Percentiles rank a stretch among this genome's conserved stretches.
Evolutionary conservation across 2,329 filamentous ascomycete genomes (phyloP).

Genomic region (Paramyrothecium roridum): DNA sequence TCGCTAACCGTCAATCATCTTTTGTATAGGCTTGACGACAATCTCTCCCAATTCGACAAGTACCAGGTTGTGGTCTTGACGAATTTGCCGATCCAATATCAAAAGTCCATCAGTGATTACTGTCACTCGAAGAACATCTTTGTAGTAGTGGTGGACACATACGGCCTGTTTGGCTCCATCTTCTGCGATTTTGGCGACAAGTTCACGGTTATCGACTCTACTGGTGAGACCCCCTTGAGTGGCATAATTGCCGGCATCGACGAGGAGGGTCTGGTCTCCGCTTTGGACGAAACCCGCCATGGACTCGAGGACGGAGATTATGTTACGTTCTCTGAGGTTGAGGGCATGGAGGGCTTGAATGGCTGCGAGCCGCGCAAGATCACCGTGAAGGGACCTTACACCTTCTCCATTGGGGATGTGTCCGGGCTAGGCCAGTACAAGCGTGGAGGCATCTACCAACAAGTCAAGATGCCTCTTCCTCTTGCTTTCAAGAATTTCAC

Average conservation of each 20-base stretch:
- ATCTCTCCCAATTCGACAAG: conserved; percentile 79
- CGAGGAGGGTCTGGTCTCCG: conserved; percentile 86
- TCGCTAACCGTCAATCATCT: conserved; percentile 3
- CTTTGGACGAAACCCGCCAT: conserved; percentile 90
- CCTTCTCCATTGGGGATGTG: conserved; percentile 94
- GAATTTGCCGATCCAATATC: conserved; percentile 73
- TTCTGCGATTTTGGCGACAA: conserved; percentile 97
- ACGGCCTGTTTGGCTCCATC: conserved; percentile 89
- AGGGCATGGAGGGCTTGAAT: conserved; percentile 90
- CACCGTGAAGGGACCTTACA: conserved; percentile 92
- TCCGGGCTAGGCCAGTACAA: conserved; percentile 82
- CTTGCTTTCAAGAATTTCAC: conserved; percentile 83
- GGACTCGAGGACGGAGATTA: conserved; percentile 95
- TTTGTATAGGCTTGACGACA: conserved; percentile 63
- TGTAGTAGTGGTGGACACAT: conserved; percentile 82
- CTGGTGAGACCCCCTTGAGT: conserved; percentile 80
- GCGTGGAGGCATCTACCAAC: conserved; percentile 84
- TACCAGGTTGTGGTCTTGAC: conserved; percentile 94
- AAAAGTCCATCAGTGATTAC: conserved; percentile 84
- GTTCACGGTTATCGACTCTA: conserved; percentile 86
- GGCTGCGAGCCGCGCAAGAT: conserved; percentile 81
- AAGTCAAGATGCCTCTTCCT: conserved; percentile 98
- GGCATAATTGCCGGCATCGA: conserved; percentile 91
- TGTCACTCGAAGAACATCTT: conserved; percentile 94
- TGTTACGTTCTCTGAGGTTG: conserved; percentile 89